These are phyloP conservation scores for Tinospora cordifolia DNA, from an alignment of 164 flowering plant genomes.

Conservation along the genomic window DNA sequence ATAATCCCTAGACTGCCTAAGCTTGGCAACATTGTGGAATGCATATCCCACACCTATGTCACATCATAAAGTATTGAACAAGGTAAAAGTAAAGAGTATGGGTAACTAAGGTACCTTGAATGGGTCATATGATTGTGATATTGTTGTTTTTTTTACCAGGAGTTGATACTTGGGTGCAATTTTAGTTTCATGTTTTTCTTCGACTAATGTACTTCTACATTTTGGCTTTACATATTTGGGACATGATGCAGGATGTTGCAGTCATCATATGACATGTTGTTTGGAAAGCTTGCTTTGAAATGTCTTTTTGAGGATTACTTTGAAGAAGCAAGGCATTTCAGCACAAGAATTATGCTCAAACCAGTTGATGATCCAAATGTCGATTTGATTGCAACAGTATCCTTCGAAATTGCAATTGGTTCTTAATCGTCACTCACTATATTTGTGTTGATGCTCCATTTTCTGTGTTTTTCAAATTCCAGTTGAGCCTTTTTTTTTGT, in stretches of 20 bases:
- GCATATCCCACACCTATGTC: neutral
- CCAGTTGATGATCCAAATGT: constrained; percentile 92
- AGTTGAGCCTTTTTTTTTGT: neutral
- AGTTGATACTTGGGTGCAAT: neutral
- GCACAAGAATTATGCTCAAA: constrained; percentile 74
- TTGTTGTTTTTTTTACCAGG: neutral
- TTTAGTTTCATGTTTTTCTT: neutral
- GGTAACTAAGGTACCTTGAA: too few relatives aligned
- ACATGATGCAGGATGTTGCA: constrained; percentile 75
- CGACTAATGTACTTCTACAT: neutral
- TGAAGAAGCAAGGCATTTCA: constrained; percentile 65
- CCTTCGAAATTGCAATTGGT: constrained; percentile 14
- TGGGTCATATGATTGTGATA: neutral
- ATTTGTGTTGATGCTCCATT: neutral
- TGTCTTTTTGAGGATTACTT: constrained; percentile 92
- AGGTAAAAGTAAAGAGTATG: too few relatives aligned
- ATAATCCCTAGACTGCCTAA: neutral
- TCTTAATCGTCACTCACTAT: neutral
- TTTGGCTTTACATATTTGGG: neutral
- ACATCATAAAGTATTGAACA: too few relatives aligned
- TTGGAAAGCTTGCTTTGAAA: constrained; percentile 80
- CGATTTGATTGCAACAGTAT: constrained; percentile 85
- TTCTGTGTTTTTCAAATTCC: neutral
- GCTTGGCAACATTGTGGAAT: neutral
- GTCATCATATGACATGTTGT: constrained; percentile 70